These are phyloP conservation scores for Alternaria sp. DNA, from an alignment of 2,329 filamentous ascomycete genomes.

Conservation along the genomic window DNA sequence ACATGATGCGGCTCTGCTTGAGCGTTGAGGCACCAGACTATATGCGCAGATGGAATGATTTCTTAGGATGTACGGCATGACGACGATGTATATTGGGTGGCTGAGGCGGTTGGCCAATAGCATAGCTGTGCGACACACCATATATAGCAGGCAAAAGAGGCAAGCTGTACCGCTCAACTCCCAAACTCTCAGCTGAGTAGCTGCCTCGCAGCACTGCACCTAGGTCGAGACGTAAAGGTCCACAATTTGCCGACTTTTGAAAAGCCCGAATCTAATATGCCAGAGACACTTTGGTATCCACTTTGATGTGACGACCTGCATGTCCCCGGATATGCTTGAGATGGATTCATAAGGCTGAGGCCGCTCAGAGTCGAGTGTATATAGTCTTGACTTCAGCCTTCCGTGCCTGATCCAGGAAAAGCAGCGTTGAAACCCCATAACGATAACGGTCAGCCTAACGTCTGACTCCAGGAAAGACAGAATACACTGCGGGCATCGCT, in stretches of 20 bases:
- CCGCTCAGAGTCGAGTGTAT: constrained; percentile 6
- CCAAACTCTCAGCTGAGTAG: constrained; percentile 6
- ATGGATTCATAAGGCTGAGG: constrained; percentile 16
- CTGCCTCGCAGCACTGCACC: constrained; percentile 9
- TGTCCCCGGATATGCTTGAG: not conserved
- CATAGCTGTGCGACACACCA: not conserved
- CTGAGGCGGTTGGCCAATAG: constrained; percentile 2
- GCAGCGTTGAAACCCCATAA: not conserved
- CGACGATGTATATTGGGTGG: not conserved
- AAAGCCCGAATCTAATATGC: not conserved
- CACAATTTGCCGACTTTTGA: constrained; percentile 9
- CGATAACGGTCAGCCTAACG: not conserved
- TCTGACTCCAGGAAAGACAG: not conserved
- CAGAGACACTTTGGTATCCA: not conserved
- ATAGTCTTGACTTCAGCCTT: constrained; percentile 13
- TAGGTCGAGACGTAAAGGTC: constrained; percentile 2
- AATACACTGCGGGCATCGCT: not conserved
- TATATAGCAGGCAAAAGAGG: constrained; percentile 13
- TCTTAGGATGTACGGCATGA: not conserved
- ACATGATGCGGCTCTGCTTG: not conserved
- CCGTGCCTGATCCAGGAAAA: not conserved
- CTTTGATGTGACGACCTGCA: not conserved
- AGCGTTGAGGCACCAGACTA: not conserved
- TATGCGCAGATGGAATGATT: not conserved
- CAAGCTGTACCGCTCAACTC: constrained; percentile 3